Base-by-base conservation (phyloP, 192 early-diverging fungal genomes). In the Pilaira anomala region DNA sequence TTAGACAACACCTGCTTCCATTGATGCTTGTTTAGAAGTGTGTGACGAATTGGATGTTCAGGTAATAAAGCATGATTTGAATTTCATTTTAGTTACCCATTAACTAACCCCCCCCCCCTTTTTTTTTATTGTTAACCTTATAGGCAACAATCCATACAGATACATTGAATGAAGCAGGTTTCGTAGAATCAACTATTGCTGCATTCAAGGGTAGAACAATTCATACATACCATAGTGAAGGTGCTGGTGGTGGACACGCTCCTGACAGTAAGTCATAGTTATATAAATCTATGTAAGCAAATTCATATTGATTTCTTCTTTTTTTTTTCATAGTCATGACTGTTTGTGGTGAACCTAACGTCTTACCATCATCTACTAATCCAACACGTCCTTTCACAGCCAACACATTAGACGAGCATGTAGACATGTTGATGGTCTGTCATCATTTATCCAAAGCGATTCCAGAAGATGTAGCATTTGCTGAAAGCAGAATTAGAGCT, bases 371-470 rank as follows among this genome's bases (percentile, higher is more conserved):
- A 13, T 93, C 91, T 40, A 98, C 96, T 25, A 98, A 96, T 48
- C 96, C 96, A 0, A 98, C 96, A 1, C 80, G 95, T n/a, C 94
- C 95, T 3, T 98, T 81, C 68, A 97, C 96, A 48, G 72, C 78
- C 30, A 98, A 98, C 78, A 98, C 96, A 18, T 79, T 96, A 46
- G 96, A 98, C 74, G 96, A 98, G 69, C 96, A 98, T 72, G 83
- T 98, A 21, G 96, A 98, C 66, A 97, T 98, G 96, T 80, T 98
- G 18, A 96, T 97, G 95, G 92, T 97, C 4, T 98, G 96, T 73
- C 96, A 98, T 73, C 96, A 98, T 66, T 78, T 98, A 59, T 90
- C 88, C 62, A 90, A 88, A 74, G 86, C 87, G 56, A 88, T 98
- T 45, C 93, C 96, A 8, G 96, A 98, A 72, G 96, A 98, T 71